phyloP scores from a whole-genome alignment of 2,329 filamentous ascomycete species.

The Aureobasidium mangrovei region DNA sequence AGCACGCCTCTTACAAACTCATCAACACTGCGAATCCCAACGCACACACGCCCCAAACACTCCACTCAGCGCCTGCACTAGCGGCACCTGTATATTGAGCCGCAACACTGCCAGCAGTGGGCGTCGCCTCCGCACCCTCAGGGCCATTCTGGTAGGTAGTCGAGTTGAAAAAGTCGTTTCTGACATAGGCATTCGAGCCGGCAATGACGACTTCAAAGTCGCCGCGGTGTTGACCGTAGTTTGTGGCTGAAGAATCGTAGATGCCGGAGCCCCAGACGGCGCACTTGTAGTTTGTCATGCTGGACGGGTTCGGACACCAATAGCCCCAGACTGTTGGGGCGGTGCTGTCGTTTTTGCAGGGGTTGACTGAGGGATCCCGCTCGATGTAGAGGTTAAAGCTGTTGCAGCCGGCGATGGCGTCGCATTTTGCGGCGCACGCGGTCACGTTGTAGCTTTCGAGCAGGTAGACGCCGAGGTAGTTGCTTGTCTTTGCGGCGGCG shows the following conservation, averaged over 20 bases:
- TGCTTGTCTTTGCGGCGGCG: conserved; percentile 4
- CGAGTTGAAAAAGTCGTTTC: conserved; percentile 2
- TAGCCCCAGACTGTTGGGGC: conserved; percentile 19
- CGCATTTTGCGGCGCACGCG: conserved; percentile 16
- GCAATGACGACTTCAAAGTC: conserved; percentile 23
- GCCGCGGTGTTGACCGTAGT: conserved; percentile 20
- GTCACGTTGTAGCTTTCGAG: conserved; percentile 13
- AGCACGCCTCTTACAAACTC: neutral
- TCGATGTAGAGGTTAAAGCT: conserved; percentile 19
- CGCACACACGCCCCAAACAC: neutral
- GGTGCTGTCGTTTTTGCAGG: conserved; percentile 19
- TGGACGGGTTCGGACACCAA: conserved; percentile 14
- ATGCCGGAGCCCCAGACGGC: conserved; percentile 14
- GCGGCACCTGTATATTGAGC: neutral
- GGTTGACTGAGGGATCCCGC: conserved; percentile 16
- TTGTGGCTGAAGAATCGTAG: conserved; percentile 19
- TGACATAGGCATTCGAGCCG: conserved; percentile 18
- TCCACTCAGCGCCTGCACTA: neutral
- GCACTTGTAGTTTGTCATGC: conserved; percentile 7
- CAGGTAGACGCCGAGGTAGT: conserved; percentile 16
- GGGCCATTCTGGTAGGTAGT: neutral
- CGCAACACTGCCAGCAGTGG: neutral
- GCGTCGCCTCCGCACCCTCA: no score
- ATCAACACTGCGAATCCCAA: neutral
- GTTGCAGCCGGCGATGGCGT: conserved; percentile 13